Evolutionary conservation across 805 yeast species (phyloP), one percentile per base, ranked within the genome.

Genomic region (Wickerhamomyces tratensis): DNA sequence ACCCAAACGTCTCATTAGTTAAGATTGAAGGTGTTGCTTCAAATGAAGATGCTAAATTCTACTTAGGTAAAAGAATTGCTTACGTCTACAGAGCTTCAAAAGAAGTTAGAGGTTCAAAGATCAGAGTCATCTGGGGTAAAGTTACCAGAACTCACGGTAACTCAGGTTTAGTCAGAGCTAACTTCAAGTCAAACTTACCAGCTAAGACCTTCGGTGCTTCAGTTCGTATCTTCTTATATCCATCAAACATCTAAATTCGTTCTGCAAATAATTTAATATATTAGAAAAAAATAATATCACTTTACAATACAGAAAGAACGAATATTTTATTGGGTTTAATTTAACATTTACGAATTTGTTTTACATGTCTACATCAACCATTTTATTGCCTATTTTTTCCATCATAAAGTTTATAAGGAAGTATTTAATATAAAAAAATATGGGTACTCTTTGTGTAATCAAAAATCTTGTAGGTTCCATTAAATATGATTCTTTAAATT

Each of bases 91-190:
- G 95, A 76, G 96, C 95, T 69, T 74, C 85, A 66, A 93, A 88
- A 80, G 98, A 89, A 77, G 74, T 89, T 68, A 86, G 95, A 83
- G 98, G 98, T 72, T 76, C 98, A 63, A 91, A 93, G 81, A 86
- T 91, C 79, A 87, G 98, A 79, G 97, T 93, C 66, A 88, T 93
- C 78, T 93, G 98, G 98, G 98, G 98, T 74, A 91, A 91, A 79
- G 79, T 93, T 61, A 77, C 94, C 76, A 89, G 98, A 83, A 77
- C 97, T 61, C 98, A 93, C 84, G 98, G 98, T 74, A 86, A 80
- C 89, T 76, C 82, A 64, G 98, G 98, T 77, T 77, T 86, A 59
- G 96, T 93, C 62, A 91, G 98, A 78, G 98, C 98, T 66, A 86
- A 82, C 76, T 93, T 93, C 95, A 89, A 86, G 79, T 80, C 85